A percentile compares a stretch with the other conserved stretches of the same genome.
These are phyloP conservation scores for Leersia perrieri DNA, from an alignment of 176 grass and related monocot species.

Conservation along the genomic window DNA sequence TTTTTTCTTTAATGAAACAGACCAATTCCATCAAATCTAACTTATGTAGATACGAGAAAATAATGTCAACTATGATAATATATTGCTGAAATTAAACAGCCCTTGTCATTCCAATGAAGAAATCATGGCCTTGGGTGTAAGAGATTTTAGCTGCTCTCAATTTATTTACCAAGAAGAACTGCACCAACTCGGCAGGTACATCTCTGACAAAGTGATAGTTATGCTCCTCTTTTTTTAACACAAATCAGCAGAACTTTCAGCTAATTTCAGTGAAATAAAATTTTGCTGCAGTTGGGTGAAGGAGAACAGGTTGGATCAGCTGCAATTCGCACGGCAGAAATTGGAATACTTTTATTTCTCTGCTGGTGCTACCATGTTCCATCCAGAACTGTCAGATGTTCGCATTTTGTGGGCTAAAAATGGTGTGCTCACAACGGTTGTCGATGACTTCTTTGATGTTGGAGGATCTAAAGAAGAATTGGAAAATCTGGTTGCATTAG, in stretches of 20 bases:
- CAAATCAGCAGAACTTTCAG: not conserved
- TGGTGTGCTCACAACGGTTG: slow-evolving; percentile 36
- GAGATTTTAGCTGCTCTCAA: slow-evolving; percentile 54
- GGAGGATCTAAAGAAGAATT: slow-evolving; percentile 56
- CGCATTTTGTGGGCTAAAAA: slow-evolving; percentile 57
- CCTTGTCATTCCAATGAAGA: slow-evolving; percentile 20
- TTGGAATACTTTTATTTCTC: slow-evolving; percentile 58
- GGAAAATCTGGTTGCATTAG: slow-evolving; percentile 46
- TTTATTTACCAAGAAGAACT: slow-evolving; percentile 47
- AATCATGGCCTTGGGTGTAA: slow-evolving; percentile 30
- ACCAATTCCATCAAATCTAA: not conserved
- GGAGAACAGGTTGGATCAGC: slow-evolving; percentile 51
- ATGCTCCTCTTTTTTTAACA: not conserved
- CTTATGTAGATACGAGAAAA: not conserved
- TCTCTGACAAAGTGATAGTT: not conserved
- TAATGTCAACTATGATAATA: not conserved
- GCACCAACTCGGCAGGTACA: slow-evolving; percentile 41
- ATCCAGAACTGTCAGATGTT: slow-evolving; percentile 44
- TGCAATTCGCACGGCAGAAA: slow-evolving; percentile 62
- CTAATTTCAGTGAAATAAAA: not conserved
- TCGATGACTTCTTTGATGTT: slow-evolving; percentile 68
- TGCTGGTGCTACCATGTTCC: slow-evolving; percentile 51
- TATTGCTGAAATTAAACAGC: slow-evolving; percentile 31
- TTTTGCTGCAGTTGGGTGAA: slow-evolving; percentile 54
- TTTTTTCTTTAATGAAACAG: not conserved